Conservation (phyloP, 1,284 basidiomycete species). For the Caloboletus inedulis region DNA sequence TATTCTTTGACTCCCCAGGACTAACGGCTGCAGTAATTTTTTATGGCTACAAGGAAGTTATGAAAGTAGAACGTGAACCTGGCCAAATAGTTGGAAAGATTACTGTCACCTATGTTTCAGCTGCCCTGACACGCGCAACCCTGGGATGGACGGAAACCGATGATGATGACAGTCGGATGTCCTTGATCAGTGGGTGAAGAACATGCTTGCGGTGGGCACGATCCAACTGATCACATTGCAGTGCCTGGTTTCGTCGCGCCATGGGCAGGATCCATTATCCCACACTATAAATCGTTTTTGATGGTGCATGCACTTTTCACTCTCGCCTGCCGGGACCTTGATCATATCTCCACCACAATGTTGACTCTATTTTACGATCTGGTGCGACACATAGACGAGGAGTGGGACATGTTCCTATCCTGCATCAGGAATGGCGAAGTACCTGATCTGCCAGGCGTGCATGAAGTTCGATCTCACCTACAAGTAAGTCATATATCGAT, state of each 20-base stretch:
- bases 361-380: conserved; percentile 11
- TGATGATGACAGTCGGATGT: neutral
- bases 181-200: neutral
- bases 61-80: conserved; percentile 1
- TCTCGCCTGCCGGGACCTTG: conserved; percentile 4
- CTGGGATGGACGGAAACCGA: conserved; percentile 1
- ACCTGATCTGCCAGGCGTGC: conserved; percentile 10
- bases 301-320: conserved; percentile 14
- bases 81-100: neutral
- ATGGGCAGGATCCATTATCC: conserved; percentile 5
- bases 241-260: conserved; percentile 3
- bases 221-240: neutral
- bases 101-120: neutral
- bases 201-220: neutral
- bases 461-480: conserved; percentile 5
- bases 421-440: conserved; percentile 9
- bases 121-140: neutral
- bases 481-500: conserved; percentile 1
- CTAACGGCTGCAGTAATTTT: neutral
- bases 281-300: conserved; percentile 6
- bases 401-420: conserved; percentile 11
- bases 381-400: conserved; percentile 8
- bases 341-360: conserved; percentile 1
- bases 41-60: neutral
- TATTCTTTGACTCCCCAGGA: neutral